Base-by-base conservation (phyloP, 2,329 filamentous ascomycete species). In the Paecilomyces fulvus region DNA sequence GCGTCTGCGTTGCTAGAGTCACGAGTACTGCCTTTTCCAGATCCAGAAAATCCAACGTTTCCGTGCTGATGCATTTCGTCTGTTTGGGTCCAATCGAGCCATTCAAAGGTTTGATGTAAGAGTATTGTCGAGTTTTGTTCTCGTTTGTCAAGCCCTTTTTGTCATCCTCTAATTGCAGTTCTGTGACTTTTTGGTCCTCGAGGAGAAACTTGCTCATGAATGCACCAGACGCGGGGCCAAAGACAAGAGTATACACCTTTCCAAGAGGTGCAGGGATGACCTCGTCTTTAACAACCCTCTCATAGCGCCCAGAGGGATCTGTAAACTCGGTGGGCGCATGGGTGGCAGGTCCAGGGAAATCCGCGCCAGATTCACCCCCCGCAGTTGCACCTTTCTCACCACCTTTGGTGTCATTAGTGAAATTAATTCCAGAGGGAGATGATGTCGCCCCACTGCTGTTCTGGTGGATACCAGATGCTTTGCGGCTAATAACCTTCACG, bases 31-130 rank as follows among this genome's bases (percentile, higher is more conserved):
- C 84, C 70, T 92, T 95, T 56, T 97, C 92, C 14, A 95, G 79
- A 69, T 99, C 92, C 30, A 95, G 79, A 50, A 82, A 79, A 58
- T 97, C 92, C n/a, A 99, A 69, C 3, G 81, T 88, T 73, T 96
- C 91, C 0, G 84, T 88, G 52, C 90, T 91, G 57, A 95, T 87
- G 71, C 94, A 99, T 68, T 95, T 96, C 11, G 94, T 99, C 75
- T 96, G 90, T 69, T 83, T 94, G 0, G 94, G 94, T 0, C 94
- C 94, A 61, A 99, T 92, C 0, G 89, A 80, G 1, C 80, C 89
- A 64, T 86, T 82, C 1, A 99, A 77, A 1, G 94, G 94, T 70
- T 96, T 97, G 74, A 95, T 95, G 70, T 96, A 99, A 1, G 85
- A 87, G 69, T 87, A 96, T 20, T 78, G 84, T 50, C 92, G 83